A percentile compares a stretch with the other conserved stretches of the same genome.
These are phyloP conservation scores for Naganishia sp. DNA, from an alignment of 1,284 basidiomycete species.

Conservation along the genomic window DNA sequence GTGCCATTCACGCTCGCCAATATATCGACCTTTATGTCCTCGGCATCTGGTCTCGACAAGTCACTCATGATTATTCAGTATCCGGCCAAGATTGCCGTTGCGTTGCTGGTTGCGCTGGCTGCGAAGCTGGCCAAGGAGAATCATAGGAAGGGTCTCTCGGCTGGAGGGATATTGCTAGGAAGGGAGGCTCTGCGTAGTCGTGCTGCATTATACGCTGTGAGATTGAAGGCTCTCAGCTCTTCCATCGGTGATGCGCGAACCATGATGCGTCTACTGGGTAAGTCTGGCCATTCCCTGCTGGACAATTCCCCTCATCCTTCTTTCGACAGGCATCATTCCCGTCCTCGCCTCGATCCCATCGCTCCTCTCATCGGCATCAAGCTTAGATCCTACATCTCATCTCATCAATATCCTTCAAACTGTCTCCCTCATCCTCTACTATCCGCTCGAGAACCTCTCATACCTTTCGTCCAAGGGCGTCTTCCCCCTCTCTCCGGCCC, in stretches of 20 bases:
- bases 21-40: conserved; percentile 41
- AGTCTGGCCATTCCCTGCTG: conserved; percentile 27
- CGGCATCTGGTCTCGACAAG: conserved; percentile 48
- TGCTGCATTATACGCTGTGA: conserved; percentile 39
- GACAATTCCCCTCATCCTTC: background rate
- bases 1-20: conserved; percentile 37
- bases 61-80: conserved; percentile 51
- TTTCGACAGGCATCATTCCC: conserved; percentile 30
- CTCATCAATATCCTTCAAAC: conserved; percentile 46
- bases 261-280: conserved; percentile 51
- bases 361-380: conserved; percentile 18
- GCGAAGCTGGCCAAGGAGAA: conserved; percentile 1
- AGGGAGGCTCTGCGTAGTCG: background rate
- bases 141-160: background rate
- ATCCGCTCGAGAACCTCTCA: conserved; percentile 49
- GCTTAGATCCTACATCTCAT: background rate
- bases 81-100: conserved; percentile 39
- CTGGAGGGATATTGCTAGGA: background rate
- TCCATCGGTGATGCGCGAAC: conserved; percentile 48
- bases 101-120: conserved; percentile 21
- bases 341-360: conserved; percentile 28
- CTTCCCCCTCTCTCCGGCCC: conserved; percentile 39
- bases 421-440: conserved; percentile 45
- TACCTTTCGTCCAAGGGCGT: conserved; percentile 49
- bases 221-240: conserved; percentile 41